Evolutionary conservation across 2,329 filamentous ascomycete genomes (phyloP).

Genomic region (Alternaria longipes): DNA sequence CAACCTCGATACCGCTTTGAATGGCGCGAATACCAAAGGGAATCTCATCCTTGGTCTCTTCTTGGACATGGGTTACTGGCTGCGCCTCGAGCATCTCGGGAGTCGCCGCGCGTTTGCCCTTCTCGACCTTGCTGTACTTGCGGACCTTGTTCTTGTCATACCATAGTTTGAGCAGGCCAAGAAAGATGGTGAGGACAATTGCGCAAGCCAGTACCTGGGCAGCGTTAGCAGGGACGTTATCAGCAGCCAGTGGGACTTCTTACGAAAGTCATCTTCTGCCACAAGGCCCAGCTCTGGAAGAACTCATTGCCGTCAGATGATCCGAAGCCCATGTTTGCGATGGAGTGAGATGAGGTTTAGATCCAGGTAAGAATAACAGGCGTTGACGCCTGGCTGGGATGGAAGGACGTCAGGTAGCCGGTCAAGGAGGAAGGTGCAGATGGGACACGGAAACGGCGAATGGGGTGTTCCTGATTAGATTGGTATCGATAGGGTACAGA

Average conservation of each 20-base stretch:
- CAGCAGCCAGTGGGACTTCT: slow-evolving; percentile 50
- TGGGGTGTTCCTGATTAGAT: neutral
- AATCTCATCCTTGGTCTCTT: slow-evolving; percentile 70
- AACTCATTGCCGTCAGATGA: slow-evolving; percentile 49
- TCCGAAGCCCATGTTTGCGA: slow-evolving; percentile 33
- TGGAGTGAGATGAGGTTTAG: slow-evolving; percentile 21
- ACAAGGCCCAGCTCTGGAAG: slow-evolving; percentile 73
- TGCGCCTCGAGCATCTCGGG: slow-evolving; percentile 73
- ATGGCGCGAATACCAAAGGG: slow-evolving; percentile 89
- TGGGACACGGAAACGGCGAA: slow-evolving; percentile 5
- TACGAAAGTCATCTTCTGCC: slow-evolving; percentile 92
- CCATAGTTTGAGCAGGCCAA: slow-evolving; percentile 72
- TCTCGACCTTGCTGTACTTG: slow-evolving; percentile 54
- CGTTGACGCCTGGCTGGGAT: slow-evolving; percentile 20
- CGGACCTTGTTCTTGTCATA: slow-evolving; percentile 54
- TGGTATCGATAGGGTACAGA: slow-evolving; percentile 7
- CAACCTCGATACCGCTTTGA: slow-evolving; percentile 81
- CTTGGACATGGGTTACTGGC: slow-evolving; percentile 57
- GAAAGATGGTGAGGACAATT: slow-evolving; percentile 74
- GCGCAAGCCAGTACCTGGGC: slow-evolving; percentile 74
- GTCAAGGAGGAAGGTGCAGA: slow-evolving; percentile 25
- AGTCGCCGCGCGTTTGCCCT: slow-evolving; percentile 55
- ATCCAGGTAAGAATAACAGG: slow-evolving; percentile 33
- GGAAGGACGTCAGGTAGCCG: too few relatives aligned
- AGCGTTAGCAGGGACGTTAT: slow-evolving; percentile 33